Evolutionary conservation across 768 basidiomycete species (phyloP).

Genomic region (Roridomyces roridus): DNA sequence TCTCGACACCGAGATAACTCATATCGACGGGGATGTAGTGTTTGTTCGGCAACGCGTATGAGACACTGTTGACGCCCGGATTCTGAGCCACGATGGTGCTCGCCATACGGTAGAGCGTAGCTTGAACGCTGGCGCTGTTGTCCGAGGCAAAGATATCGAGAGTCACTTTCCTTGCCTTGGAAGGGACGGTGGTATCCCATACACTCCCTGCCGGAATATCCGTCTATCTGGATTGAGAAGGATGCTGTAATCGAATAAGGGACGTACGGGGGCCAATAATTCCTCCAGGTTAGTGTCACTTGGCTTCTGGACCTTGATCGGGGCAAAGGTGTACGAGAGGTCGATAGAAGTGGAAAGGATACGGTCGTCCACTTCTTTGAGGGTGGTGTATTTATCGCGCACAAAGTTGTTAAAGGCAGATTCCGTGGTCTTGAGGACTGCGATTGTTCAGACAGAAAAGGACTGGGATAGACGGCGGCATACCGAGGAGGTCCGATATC

Average conservation of each 20-base stretch:
- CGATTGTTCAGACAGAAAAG: neutral
- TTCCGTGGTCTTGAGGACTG: constrained; percentile 90
- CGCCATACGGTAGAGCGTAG: constrained; percentile 91
- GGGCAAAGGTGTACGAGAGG: constrained; percentile 67
- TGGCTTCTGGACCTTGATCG: constrained; percentile 52
- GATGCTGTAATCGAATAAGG: neutral
- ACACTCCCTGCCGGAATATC: constrained; percentile 44
- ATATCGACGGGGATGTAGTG: constrained; percentile 93
- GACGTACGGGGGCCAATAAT: constrained; percentile 46
- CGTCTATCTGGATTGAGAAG: neutral
- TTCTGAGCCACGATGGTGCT: constrained; percentile 75
- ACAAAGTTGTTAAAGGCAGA: constrained; percentile 85
- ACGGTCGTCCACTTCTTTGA: constrained; percentile 82
- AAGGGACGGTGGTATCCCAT: constrained; percentile 66
- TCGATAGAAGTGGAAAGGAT: constrained; percentile 92
- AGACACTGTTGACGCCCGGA: constrained; percentile 58
- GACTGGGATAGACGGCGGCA: constrained; percentile 25
- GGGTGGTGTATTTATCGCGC: constrained; percentile 89
- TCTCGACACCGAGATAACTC: constrained; percentile 74
- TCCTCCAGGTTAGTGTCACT: constrained; percentile 58
- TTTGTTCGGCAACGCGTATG: constrained; percentile 89
- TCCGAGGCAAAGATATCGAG: constrained; percentile 85
- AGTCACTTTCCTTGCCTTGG: constrained; percentile 65
- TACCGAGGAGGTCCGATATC: constrained; percentile 82
- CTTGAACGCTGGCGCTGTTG: constrained; percentile 94